A percentile compares a stretch with the other conserved stretches of the same genome.
phyloP scores from a whole-genome alignment of 2,329 filamentous ascomycete genomes.

The Chrysoporthe cubensis region DNA sequence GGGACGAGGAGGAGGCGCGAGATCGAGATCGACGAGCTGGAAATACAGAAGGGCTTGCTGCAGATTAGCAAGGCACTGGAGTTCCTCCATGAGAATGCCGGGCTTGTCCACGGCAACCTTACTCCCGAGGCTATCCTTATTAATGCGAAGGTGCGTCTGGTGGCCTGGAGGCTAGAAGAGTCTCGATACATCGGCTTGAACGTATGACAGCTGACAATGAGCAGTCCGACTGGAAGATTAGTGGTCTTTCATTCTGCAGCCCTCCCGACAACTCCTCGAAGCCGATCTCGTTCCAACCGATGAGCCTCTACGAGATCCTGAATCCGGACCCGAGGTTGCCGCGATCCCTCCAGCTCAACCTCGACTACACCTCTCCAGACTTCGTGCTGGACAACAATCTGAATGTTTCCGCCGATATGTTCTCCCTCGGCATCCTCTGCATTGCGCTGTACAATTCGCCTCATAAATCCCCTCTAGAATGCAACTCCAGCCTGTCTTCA shows the following conservation, averaged over 20 bases:
- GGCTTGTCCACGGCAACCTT: conserved; percentile 90
- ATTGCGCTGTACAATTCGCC: conserved; percentile 94
- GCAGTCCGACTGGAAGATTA: conserved; percentile 96
- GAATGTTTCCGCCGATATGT: conserved; percentile 85
- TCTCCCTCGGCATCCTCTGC: conserved; percentile 87
- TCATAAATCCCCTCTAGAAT: conserved; percentile 82
- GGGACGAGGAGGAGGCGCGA: conserved; percentile 75
- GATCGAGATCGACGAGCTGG: conserved; percentile 92
- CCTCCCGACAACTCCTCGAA: conserved; percentile 77
- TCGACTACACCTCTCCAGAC: conserved; percentile 94
- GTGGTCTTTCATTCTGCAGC: conserved; percentile 87
- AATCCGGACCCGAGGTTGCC: conserved; percentile 87
- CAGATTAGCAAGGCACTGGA: conserved; percentile 94
- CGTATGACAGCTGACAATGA: conserved; percentile 31
- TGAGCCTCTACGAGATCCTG: conserved; percentile 81
- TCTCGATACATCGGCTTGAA: not conserved
- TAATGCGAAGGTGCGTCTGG: conserved; percentile 76
- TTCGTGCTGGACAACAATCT: conserved; percentile 91
- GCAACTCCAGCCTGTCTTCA: conserved; percentile 76
- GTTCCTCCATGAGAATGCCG: conserved; percentile 93
- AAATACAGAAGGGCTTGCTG: conserved; percentile 94
- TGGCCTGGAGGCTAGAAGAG: not conserved
- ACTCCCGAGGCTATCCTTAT: conserved; percentile 93
- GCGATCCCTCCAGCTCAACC: conserved; percentile 79
- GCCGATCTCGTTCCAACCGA: conserved; percentile 74